Evolutionary conservation across 78 protist species (phyloP).

Genomic region (Dictyostelium capitatum): DNA sequence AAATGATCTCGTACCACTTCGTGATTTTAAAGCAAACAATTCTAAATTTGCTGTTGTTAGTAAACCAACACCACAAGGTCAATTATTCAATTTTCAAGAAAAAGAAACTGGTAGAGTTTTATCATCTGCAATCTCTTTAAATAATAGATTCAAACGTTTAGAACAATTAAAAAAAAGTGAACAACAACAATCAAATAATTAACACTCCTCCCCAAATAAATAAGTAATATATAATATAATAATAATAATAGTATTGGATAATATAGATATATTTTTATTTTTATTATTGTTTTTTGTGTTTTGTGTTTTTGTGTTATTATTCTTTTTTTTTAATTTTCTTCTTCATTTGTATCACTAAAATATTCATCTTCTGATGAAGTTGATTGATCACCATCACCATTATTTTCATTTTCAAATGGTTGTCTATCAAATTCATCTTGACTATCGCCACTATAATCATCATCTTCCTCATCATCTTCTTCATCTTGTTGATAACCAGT

Average conservation of each 20-base stretch:
- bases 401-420: background rate
- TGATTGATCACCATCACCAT: background rate
- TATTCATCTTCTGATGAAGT: background rate
- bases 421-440: background rate
- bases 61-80: constrained; percentile 34
- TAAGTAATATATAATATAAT: background rate
- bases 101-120: constrained; percentile 48
- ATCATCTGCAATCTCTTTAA: constrained; percentile 59
- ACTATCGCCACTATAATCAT: background rate
- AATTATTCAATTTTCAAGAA: constrained; percentile 17
- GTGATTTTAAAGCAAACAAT: constrained; percentile 68
- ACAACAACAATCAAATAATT: background rate
- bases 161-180: constrained; percentile 20
- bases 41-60: constrained; percentile 6
- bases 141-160: constrained; percentile 55
- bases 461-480: background rate
- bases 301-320: background rate
- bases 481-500: constrained; percentile 21
- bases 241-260: background rate
- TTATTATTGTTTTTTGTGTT: background rate
- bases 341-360: constrained; percentile 11
- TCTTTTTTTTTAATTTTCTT: background rate
- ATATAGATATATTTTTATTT: background rate
- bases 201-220: background rate
- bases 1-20: constrained; percentile 49